phyloP scores from a whole-genome alignment of 495 filamentous ascomycete genomes.

The Neurospora sp. region DNA sequence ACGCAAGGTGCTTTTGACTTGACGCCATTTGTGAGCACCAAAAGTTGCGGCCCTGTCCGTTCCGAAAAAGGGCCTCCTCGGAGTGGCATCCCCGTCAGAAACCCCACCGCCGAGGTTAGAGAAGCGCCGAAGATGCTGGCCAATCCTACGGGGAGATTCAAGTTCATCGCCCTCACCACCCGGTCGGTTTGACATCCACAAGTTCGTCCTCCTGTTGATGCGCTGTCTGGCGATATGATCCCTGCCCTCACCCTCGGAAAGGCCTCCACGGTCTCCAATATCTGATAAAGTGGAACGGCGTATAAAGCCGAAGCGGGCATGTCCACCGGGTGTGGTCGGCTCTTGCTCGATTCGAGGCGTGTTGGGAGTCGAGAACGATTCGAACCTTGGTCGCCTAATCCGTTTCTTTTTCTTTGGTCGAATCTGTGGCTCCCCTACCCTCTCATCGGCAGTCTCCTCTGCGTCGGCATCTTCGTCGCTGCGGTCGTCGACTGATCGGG shows the following conservation, averaged over 20 bases:
- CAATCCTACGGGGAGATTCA: constrained; percentile 48
- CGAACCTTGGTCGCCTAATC: constrained; percentile 41
- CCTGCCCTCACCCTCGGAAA: constrained; percentile 86
- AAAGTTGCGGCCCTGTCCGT: constrained; percentile 62
- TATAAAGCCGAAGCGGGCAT: constrained; percentile 40
- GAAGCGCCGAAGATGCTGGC: constrained; percentile 62
- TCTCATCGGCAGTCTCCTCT: constrained; percentile 57
- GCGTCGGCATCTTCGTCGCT: constrained; percentile 66
- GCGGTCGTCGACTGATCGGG: constrained; percentile 49
- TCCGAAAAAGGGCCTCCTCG: constrained; percentile 40
- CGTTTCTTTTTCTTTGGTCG: constrained; percentile 44
- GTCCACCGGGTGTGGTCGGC: constrained; percentile 19
- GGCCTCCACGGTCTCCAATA: constrained; percentile 54
- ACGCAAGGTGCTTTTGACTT: constrained; percentile 75
- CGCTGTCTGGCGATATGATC: constrained; percentile 51
- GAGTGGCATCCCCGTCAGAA: constrained; percentile 43
- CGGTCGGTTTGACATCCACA: constrained; percentile 32
- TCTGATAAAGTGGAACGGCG: constrained; percentile 63
- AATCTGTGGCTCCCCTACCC: constrained; percentile 9
- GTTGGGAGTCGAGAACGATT: constrained; percentile 32
- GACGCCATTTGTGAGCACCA: constrained; percentile 76
- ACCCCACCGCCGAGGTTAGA: constrained; percentile 54
- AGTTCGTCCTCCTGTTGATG: constrained; percentile 45
- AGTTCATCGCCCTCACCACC: constrained; percentile 33
- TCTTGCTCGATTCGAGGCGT: constrained; percentile 21